Evolutionary conservation across 2,329 filamentous ascomycete genomes (phyloP).

Genomic region (Aspergillus vadensis): DNA sequence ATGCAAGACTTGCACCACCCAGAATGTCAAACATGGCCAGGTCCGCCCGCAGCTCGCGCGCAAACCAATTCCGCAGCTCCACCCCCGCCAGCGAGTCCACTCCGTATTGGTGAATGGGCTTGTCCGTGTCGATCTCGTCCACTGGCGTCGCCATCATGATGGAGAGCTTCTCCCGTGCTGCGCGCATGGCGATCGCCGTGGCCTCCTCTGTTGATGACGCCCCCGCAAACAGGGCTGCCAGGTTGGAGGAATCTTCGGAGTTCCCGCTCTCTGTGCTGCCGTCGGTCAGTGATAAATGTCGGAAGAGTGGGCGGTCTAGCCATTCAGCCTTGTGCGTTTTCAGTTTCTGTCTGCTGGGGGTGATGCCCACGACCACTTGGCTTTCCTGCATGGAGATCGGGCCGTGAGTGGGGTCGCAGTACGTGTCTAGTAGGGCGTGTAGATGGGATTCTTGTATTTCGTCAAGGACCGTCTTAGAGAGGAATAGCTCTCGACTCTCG

Average conservation of each 20-base stretch:
- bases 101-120: conserved; percentile 32
- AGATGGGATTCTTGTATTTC: conserved; percentile 24
- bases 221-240: conserved; percentile 2
- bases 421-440: conserved; percentile 12
- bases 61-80: conserved; percentile 11
- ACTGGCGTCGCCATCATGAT: conserved; percentile 36
- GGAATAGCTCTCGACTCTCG: background rate
- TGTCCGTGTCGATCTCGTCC: conserved; percentile 32
- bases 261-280: too few species aligned
- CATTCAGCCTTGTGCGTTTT: conserved; percentile 8
- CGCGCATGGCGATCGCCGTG: conserved; percentile 15
- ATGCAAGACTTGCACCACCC: conserved; percentile 6
- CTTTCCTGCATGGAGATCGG: background rate
- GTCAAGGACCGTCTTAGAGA: conserved; percentile 10
- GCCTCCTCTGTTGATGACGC: conserved; percentile 8
- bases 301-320: conserved; percentile 9
- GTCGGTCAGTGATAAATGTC: background rate
- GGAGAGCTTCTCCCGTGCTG: conserved; percentile 33
- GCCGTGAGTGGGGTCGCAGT: conserved; percentile 8
- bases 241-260: background rate
- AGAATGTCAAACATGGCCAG: conserved; percentile 13
- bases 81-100: conserved; percentile 12
- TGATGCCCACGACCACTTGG: conserved; percentile 12
- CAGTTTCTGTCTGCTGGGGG: background rate
- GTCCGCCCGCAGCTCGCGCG: conserved; percentile 8